phyloP scores from a whole-genome alignment of 768 basidiomycete species.

The Omphalotus guepiniiformis region DNA sequence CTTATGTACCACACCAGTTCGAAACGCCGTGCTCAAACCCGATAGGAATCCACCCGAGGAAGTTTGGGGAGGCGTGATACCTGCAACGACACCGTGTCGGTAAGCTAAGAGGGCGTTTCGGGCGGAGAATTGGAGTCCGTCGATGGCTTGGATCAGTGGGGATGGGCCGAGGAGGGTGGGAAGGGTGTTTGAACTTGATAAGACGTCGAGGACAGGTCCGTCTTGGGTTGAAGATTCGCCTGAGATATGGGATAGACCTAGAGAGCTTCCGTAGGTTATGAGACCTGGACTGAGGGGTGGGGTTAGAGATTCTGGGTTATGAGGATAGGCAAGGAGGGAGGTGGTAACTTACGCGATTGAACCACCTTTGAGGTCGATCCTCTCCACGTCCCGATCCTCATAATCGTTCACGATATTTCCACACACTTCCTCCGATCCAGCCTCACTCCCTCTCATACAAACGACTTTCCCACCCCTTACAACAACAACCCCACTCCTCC shows the following conservation, averaged over 20 bases:
- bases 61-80: constrained; percentile 51
- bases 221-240: constrained; percentile 57
- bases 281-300: constrained; percentile 50
- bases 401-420: background rate
- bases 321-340: constrained; percentile 20
- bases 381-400: constrained; percentile 21
- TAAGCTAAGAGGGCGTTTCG: constrained; percentile 43
- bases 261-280: constrained; percentile 54
- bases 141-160: constrained; percentile 51
- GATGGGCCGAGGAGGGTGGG: constrained; percentile 40
- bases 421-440: background rate
- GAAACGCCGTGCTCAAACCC: constrained; percentile 58
- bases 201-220: constrained; percentile 47
- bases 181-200: constrained; percentile 33
- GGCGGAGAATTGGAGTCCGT: constrained; percentile 47
- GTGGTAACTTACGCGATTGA: constrained; percentile 49
- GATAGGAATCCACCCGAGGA: constrained; percentile 45
- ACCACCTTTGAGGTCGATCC: constrained; percentile 63
- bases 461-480: constrained; percentile 48
- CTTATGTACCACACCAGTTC: constrained; percentile 49
- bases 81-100: constrained; percentile 58
- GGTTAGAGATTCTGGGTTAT: background rate
- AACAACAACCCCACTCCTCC: constrained; percentile 36
- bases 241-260: constrained; percentile 65
- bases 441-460: constrained; percentile 32